Conservation (phyloP, 2,329 filamentous ascomycete species). For the Cordyceps cateniannulata region DNA sequence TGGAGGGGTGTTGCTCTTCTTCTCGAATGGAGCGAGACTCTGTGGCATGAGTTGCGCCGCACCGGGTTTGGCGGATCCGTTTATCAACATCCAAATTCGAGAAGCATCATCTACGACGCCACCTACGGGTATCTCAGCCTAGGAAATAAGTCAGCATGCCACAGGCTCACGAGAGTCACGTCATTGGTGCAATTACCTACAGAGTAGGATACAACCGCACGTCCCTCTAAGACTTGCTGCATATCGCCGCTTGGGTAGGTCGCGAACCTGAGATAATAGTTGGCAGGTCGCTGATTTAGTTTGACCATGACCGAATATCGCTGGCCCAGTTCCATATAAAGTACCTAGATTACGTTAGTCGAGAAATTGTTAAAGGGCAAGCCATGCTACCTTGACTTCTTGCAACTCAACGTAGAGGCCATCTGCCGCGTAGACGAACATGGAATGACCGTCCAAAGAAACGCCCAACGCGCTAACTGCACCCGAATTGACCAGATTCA, state of each 20-base stretch:
- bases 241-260: background rate
- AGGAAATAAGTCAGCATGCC: no score
- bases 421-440: background rate
- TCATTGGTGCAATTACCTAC: no score
- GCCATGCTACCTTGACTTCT: background rate
- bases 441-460: background rate
- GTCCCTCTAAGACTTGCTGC: background rate
- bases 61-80: background rate
- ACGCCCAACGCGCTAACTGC: background rate
- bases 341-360: background rate
- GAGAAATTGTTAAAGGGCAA: background rate
- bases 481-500: background rate
- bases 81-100: background rate
- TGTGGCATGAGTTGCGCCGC: background rate
- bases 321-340: background rate
- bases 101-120: background rate
- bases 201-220: background rate
- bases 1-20: background rate
- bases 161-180: no score
- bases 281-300: background rate
- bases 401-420: background rate
- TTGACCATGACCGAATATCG: background rate
- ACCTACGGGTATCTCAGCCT: background rate
- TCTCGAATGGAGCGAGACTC: background rate
- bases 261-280: background rate